Evolutionary conservation across 1,284 basidiomycete species (phyloP), one percentile per base, ranked within the genome.

Genomic region (Mycena sp.): DNA sequence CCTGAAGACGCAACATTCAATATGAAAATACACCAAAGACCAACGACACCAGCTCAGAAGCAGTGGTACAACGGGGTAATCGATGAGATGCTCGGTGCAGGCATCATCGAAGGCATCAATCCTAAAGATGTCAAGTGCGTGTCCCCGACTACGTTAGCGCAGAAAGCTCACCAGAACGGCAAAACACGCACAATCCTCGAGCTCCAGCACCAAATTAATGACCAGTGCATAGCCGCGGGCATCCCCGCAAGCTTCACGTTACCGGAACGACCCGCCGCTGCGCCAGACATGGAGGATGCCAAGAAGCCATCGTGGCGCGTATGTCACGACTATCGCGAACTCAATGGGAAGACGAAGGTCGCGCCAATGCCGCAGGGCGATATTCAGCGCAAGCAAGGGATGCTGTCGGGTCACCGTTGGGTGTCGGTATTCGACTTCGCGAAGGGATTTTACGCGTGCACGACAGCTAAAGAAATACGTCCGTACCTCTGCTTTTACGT

Each of bases 401-500:
- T 62, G 3, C 65, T 80, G 0, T 71, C 70, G 25, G 76, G 78
- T 0, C 73, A n/a, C n/a, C n/a, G n/a, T n/a, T n/a, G n/a, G n/a
- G n/a, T n/a, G n/a, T 67, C 59, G 12, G 56, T 73, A 0, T 75
- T 79, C 23, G 73, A 78, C 58, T 76, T 77, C 50, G 70, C 72
- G 0, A 69, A 71, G 3, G 61, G 61, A 1, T 7, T 82, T 69
- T 80, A 80, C 55, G 77, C 74, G 4, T 63, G 73, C n/a, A 61
- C 62, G 10, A 63, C 79, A 0, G 69, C 58, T 2, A 48, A 67
- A n/a, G 74, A 76, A 6, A 70, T 69, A 12, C 68, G 71, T 25
- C 76, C 75, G 17, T 82, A 80, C 50, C 70, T 75, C 0, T 70
- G 69, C 23, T 81, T 81, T 65, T 80, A 79, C 54, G 69, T 81